Conservation (phyloP, 2,329 filamentous ascomycete genomes). For the Calonectria montana region DNA sequence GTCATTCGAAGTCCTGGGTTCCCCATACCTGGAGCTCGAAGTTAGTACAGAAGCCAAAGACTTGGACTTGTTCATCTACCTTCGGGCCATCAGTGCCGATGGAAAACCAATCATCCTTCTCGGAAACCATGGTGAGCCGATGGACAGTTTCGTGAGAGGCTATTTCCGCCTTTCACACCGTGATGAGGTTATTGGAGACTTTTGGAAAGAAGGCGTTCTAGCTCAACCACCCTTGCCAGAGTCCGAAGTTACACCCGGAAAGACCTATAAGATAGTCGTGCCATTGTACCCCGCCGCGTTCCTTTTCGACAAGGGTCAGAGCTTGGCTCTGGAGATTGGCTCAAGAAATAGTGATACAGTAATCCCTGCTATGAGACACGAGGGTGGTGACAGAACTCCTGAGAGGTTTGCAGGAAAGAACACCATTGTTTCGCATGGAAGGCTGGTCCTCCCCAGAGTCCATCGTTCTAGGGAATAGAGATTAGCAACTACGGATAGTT, state of each 20-base stretch:
- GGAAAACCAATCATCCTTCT: background rate
- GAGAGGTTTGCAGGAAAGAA: constrained; percentile 13
- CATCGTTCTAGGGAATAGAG: background rate
- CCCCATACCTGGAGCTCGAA: constrained; percentile 14
- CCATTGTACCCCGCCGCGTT: constrained; percentile 12
- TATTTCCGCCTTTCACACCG: constrained; percentile 19
- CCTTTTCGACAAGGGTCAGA: constrained; percentile 12
- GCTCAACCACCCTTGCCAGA: background rate
- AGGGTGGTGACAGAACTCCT: constrained; percentile 11
- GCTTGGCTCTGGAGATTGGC: background rate
- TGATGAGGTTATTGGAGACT: constrained; percentile 3
- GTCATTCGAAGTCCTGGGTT: constrained; percentile 11
- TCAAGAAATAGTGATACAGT: constrained; percentile 5
- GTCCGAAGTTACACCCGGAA: background rate
- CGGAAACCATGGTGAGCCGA: constrained; percentile 13
- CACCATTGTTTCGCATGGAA: constrained; percentile 6
- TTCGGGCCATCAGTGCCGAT: background rate
- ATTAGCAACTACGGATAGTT: no score
- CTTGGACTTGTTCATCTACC: constrained; percentile 12
- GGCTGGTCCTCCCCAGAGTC: constrained; percentile 3
- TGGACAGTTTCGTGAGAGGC: constrained; percentile 1
- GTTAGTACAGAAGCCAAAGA: constrained; percentile 9
- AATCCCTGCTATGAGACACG: constrained; percentile 12
- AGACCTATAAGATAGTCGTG: background rate
- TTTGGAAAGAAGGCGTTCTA: background rate